These are phyloP conservation scores for Sporopachydermia lactativora DNA, from an alignment of 805 yeast genomes.

Conservation along the genomic window DNA sequence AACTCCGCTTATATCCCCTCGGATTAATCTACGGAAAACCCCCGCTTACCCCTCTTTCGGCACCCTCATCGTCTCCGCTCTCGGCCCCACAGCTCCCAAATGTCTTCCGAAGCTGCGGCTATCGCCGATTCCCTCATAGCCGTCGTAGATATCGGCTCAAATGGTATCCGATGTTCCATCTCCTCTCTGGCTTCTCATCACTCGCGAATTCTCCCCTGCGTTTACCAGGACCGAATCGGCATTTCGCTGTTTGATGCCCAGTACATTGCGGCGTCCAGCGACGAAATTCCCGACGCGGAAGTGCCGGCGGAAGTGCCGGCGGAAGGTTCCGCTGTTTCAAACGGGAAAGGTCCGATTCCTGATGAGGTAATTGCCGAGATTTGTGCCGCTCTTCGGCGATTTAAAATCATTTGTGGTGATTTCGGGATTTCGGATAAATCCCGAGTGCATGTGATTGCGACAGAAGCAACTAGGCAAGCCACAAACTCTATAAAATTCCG, in stretches of 20 bases:
- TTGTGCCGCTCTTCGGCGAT: constrained; percentile 48
- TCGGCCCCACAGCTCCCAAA: no score
- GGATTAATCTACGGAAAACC: no score
- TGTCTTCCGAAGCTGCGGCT: constrained; percentile 15
- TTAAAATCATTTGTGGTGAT: constrained; percentile 55
- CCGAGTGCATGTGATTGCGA: constrained; percentile 54
- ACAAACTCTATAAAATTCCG: constrained; percentile 46
- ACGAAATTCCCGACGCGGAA: constrained; percentile 2
- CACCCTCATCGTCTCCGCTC: no score
- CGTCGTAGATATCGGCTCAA: constrained; percentile 66
- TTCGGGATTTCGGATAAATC: constrained; percentile 48
- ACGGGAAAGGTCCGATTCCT: constrained; percentile 12
- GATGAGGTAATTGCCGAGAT: constrained; percentile 41
- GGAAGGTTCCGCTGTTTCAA: constrained; percentile 3
- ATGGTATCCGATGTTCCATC: constrained; percentile 60
- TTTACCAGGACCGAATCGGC: constrained; percentile 60
- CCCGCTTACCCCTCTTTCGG: no score
- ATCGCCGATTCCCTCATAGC: constrained; percentile 43
- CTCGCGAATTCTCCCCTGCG: constrained; percentile 66
- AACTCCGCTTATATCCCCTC: no score
- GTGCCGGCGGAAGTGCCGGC: constrained; percentile 2
- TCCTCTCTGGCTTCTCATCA: constrained; percentile 55
- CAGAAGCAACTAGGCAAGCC: constrained; percentile 64
- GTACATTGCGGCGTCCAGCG: constrained; percentile 14
- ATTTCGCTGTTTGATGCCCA: constrained; percentile 56